phyloP scores from a whole-genome alignment of 495 filamentous ascomycete species.

The Cetradonia linearis region DNA sequence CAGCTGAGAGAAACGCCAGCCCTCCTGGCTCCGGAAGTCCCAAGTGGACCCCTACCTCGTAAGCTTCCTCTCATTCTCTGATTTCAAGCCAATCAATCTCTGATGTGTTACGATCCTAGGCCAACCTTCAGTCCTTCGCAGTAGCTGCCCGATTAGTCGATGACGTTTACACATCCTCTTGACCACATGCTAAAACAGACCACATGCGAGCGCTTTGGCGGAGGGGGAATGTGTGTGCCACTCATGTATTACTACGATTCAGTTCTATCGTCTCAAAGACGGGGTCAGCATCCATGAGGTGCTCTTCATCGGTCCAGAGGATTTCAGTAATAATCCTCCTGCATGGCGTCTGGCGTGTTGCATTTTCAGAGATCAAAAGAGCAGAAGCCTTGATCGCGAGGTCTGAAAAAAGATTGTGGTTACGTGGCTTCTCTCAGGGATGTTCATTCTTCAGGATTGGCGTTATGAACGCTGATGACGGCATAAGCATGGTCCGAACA shows the following conservation, averaged over 20 bases:
- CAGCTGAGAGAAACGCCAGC: constrained; percentile 9
- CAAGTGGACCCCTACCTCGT: constrained; percentile 13
- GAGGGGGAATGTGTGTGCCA: neutral
- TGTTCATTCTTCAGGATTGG: neutral
- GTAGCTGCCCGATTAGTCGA: neutral
- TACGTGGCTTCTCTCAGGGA: neutral
- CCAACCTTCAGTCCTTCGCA: constrained; percentile 15
- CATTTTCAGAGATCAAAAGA: neutral
- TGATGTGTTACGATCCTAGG: neutral
- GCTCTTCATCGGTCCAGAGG: neutral
- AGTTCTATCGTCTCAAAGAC: neutral
- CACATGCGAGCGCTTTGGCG: neutral
- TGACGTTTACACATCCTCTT: neutral
- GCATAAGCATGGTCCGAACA: neutral
- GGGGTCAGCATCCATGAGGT: neutral
- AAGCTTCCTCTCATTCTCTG: neutral
- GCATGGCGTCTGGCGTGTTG: constrained; percentile 12
- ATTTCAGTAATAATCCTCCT: neutral
- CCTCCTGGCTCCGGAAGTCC: constrained; percentile 10
- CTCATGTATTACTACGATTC: neutral
- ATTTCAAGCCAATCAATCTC: neutral
- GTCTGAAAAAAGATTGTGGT: constrained; percentile 3
- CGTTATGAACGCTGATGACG: neutral
- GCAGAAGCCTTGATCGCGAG: neutral
- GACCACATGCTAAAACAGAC: neutral